A percentile compares a stretch with the other conserved stretches of the same genome.
phyloP scores from a whole-genome alignment of 2,329 filamentous ascomycete species.

The Xylariaceae sp. region DNA sequence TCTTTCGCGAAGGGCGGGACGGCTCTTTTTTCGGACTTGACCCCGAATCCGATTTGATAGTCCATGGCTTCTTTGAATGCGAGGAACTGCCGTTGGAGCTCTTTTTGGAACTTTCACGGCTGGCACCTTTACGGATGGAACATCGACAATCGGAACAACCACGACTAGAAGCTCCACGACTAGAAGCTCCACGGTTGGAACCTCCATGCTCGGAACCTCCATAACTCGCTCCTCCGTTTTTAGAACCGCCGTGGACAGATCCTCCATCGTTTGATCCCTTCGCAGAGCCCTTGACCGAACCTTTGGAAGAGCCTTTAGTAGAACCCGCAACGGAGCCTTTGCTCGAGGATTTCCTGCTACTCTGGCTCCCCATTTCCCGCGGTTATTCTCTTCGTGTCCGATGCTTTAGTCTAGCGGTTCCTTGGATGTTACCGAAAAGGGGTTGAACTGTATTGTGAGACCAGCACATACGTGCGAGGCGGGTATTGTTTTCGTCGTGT shows the following conservation, averaged over 20 bases:
- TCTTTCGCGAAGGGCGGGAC: no score
- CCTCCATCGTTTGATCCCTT: neutral
- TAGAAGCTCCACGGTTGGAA: neutral
- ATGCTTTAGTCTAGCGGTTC: neutral
- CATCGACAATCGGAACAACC: no score
- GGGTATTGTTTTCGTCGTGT: no score
- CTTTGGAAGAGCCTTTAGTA: neutral
- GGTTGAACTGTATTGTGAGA: no score
- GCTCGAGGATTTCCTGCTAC: neutral
- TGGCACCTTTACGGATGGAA: no score
- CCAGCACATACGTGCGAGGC: no score
- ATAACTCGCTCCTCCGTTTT: neutral
- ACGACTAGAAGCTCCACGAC: neutral
- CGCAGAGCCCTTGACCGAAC: neutral
- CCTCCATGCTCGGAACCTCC: neutral
- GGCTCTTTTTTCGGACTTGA: no score
- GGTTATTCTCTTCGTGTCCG: neutral
- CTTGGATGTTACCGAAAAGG: neutral
- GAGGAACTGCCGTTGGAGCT: no score
- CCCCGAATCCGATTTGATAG: no score
- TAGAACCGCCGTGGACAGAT: neutral
- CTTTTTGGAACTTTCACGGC: no score
- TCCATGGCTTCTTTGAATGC: no score
- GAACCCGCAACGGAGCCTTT: neutral
- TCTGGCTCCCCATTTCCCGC: neutral